Conservation (phyloP, 345 rosid genomes). For the Camelina sativa region DNA sequence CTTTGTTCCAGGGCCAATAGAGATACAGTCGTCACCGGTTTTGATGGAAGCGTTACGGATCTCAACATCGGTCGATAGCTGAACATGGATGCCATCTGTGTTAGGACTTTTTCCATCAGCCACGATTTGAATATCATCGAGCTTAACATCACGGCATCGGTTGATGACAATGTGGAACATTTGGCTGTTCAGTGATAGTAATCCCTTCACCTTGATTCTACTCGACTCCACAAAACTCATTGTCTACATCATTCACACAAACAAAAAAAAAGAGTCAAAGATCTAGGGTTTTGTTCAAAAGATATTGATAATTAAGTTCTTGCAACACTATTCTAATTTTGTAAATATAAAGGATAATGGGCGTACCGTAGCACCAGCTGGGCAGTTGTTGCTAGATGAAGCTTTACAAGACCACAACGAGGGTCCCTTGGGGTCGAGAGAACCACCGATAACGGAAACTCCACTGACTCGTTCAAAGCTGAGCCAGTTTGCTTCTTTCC, state of each 20-base stretch:
- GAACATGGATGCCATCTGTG: slow-evolving; percentile 10
- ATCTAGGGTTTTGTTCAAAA: background rate
- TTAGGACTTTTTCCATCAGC: slow-evolving; percentile 1
- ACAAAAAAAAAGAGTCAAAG: background rate
- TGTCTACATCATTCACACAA: background rate
- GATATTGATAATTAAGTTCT: background rate
- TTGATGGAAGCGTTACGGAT: slow-evolving; percentile 5
- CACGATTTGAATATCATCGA: background rate
- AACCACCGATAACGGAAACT: slow-evolving; percentile 51
- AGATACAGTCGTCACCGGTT: slow-evolving; percentile 7
- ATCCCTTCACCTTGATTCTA: slow-evolving; percentile 1
- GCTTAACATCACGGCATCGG: background rate
- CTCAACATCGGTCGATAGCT: background rate
- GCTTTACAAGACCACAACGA: slow-evolving; percentile 61
- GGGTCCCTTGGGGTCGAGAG: slow-evolving; percentile 57
- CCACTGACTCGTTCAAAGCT: slow-evolving; percentile 51
- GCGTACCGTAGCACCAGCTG: slow-evolving; percentile 58
- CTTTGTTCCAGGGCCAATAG: slow-evolving; percentile 10
- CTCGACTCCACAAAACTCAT: slow-evolving; percentile 1
- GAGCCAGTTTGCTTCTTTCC: slow-evolving; percentile 49
- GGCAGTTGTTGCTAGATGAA: slow-evolving; percentile 39
- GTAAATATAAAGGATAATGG: background rate
- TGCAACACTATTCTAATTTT: background rate
- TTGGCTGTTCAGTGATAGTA: slow-evolving; percentile 4
- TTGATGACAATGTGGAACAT: slow-evolving; percentile 16